Percentiles rank a stretch among this genome's conserved stretches.
These are phyloP conservation scores for Durotheca rogersii DNA, from an alignment of 495 filamentous ascomycete genomes.

Conservation along the genomic window DNA sequence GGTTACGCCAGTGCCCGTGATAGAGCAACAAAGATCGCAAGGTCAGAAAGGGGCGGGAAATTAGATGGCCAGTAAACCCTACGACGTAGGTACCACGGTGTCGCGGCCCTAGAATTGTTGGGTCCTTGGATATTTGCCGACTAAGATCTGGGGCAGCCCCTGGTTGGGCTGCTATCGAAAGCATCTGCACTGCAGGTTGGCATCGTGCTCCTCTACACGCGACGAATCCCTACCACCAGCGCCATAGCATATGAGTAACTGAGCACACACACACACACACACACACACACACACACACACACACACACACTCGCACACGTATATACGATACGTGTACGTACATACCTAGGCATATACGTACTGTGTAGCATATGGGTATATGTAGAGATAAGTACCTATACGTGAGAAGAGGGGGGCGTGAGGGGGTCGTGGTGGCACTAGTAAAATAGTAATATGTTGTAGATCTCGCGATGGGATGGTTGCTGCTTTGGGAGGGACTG, in stretches of 20 bases:
- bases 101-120: constrained; percentile 27
- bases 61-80: constrained; percentile 25
- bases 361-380: no score
- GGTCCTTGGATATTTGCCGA: constrained; percentile 22
- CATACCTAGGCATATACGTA: no score
- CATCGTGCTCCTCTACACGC: constrained; percentile 25
- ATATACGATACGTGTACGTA: no score
- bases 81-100: constrained; percentile 8
- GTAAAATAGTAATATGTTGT: no score
- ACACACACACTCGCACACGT: no score
- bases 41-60: constrained; percentile 7
- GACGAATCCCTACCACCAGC: constrained; percentile 10
- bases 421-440: no score
- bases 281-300: no score
- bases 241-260: no score
- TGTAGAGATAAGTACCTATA: no score
- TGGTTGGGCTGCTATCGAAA: constrained; percentile 15
- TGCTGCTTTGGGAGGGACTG: neutral
- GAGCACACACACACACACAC: no score
- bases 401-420: no score
- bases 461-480: constrained; percentile 21
- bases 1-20: neutral
- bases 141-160: constrained; percentile 23
- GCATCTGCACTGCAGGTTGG: constrained; percentile 26
- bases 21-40: constrained; percentile 2